Base-by-base conservation (phyloP, 345 rosid species). In the Hypericum androsaemum region DNA sequence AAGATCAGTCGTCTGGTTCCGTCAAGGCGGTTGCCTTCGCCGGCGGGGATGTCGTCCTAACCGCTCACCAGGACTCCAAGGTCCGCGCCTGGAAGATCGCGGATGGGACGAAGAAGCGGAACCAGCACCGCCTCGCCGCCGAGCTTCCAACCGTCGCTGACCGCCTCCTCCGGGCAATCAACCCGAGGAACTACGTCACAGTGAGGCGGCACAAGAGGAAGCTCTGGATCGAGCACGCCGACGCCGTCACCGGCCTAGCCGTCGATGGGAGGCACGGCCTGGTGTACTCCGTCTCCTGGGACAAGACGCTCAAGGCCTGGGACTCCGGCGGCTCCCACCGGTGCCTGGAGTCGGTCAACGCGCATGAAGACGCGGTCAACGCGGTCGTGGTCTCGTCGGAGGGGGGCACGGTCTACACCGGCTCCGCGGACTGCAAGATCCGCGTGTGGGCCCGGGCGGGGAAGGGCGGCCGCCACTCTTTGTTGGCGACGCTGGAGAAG, bases 201-300 rank as follows among this genome's bases (percentile, higher is more conserved):
- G 74, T 84, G 15, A 90, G 92, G 49, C 96, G 98, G 50, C 94
- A 86, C 53, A 67, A 43, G 41, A 80, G 77, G 69, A 58, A 66
- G 60, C 76, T 90, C 14, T 86, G 95, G 96, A 86, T 86, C 35
- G 80, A 89, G 56, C 97, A 86, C 42, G 89, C 87, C 38, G 98
- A 90, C 74, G 89, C 96, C 60, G 79, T 90, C n/a, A 77, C 95
- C 0, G 84, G 74, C 6, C 83, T 87, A 7, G 87, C 89, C 42
- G 79, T 71, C 10, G 72, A 60, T 43, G 57, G 32, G 1, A 1
- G 32, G 32, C 32, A 65, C 47, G 83, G 82, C 4, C 55, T 80
- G 50, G 71, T 87, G 48, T 86, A 82, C 72, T 84, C 98, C 0
- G 90, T 84, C 56, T 90, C 96, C 8, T 90, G 96, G 98, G 96